Conservation (phyloP, 129 eudicot genomes). For the Gnaphalium uliginosum region DNA sequence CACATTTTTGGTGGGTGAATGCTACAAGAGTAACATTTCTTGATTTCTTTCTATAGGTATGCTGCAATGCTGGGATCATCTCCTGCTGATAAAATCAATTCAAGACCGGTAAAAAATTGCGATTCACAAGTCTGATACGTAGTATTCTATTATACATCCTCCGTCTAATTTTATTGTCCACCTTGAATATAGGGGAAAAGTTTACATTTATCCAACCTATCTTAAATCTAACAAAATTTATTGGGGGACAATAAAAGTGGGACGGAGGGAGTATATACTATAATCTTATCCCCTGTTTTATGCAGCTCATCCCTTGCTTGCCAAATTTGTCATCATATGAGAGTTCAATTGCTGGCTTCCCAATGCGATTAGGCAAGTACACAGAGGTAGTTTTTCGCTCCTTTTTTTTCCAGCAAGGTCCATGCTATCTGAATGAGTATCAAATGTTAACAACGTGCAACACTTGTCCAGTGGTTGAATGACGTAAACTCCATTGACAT, state of each 20-base stretch:
- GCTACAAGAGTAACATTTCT: not conserved
- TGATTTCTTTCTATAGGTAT: not conserved
- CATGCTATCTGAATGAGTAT: not conserved
- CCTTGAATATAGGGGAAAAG: no score
- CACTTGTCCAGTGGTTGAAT: slow-evolving; percentile 7
- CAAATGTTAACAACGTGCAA: not conserved
- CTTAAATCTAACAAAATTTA: no score
- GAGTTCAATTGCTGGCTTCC: not conserved
- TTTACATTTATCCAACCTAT: no score
- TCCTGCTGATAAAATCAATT: slow-evolving; percentile 12
- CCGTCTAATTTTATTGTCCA: no score
- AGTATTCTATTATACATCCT: not conserved
- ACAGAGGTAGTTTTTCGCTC: slow-evolving; percentile 1
- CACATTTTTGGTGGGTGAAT: not conserved
- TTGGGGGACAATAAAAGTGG: no score
- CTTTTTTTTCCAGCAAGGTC: not conserved
- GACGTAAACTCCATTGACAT: slow-evolving; percentile 6
- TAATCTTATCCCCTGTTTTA: not conserved
- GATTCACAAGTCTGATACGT: not conserved
- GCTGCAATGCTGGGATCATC: slow-evolving; percentile 13
- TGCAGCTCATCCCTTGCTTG: slow-evolving; percentile 18
- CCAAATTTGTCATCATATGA: slow-evolving; percentile 1
- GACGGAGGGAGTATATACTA: no score
- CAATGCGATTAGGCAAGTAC: slow-evolving; percentile 12
- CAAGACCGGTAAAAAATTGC: not conserved